Conservation (phyloP, 1,284 basidiomycete species). For the Austropuccinia psidii region DNA sequence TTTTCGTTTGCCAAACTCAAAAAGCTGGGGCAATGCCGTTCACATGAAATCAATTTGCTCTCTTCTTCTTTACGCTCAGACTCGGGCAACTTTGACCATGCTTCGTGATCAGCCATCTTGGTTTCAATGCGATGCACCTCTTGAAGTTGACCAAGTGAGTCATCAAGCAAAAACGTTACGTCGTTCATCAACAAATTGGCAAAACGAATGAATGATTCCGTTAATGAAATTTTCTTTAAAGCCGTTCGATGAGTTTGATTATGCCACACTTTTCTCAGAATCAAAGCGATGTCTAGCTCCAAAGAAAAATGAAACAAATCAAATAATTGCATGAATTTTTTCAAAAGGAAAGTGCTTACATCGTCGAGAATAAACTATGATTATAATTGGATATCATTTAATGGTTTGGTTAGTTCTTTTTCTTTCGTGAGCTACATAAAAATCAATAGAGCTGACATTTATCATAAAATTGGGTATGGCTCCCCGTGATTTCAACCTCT, state of each 20-base stretch:
- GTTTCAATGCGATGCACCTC: conserved; percentile 79
- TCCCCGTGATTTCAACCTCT: conserved; percentile 97
- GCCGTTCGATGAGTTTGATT: conserved; percentile 78
- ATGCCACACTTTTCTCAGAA: conserved; percentile 79
- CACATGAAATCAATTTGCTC: conserved; percentile 65
- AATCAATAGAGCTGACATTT: conserved; percentile 55
- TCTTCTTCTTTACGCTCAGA: conserved; percentile 79
- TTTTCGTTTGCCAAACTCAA: conserved; percentile 78
- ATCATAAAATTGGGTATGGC: conserved; percentile 96
- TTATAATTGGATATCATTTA: not conserved
- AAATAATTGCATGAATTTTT: not conserved
- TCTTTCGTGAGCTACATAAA: no score
- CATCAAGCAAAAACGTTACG: conserved; percentile 95
- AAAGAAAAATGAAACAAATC: not conserved
- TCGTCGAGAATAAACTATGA: conserved; percentile 33
- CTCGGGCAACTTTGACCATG: conserved; percentile 61
- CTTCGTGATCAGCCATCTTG: conserved; percentile 67
- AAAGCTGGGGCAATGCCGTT: conserved; percentile 76
- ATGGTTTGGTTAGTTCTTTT: not conserved
- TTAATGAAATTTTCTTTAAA: conserved; percentile 68
- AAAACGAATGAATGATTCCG: conserved; percentile 87
- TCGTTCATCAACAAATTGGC: conserved; percentile 99
- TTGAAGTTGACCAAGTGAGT: conserved; percentile 78
- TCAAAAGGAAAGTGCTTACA: conserved; percentile 11
- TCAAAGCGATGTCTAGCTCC: conserved; percentile 65